Percentiles rank a stretch among this genome's conserved stretches.
These are phyloP conservation scores for Discostella stelligeroides DNA, from an alignment of 108 stramenopile species.

Conservation along the genomic window DNA sequence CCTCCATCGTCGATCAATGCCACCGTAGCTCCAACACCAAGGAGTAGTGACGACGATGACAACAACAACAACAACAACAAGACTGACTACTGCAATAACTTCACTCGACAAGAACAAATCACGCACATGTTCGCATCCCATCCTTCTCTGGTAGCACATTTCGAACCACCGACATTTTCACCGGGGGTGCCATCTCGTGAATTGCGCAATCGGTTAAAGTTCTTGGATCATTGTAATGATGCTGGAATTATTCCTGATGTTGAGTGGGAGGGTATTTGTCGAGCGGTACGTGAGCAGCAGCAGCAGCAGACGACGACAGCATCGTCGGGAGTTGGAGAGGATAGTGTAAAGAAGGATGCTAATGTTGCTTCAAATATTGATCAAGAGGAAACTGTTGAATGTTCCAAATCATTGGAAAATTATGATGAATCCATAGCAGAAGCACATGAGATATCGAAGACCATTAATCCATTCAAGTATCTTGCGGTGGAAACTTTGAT, in stretches of 20 bases:
- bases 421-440: neutral
- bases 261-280: constrained; percentile 60
- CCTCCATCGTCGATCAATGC: constrained; percentile 3
- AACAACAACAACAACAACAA: neutral
- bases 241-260: constrained; percentile 72
- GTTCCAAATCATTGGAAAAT: constrained; percentile 19
- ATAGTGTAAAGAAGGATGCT: constrained; percentile 20
- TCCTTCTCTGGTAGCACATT: constrained; percentile 53
- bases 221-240: constrained; percentile 55
- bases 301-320: neutral
- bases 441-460: neutral
- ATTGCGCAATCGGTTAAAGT: constrained; percentile 62
- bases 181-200: constrained; percentile 72
- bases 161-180: constrained; percentile 73
- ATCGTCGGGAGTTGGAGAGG: neutral
- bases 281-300: constrained; percentile 27
- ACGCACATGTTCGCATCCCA: constrained; percentile 63
- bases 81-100: too few relatives aligned
- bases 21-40: constrained; percentile 48
- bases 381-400: constrained; percentile 44
- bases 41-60: neutral
- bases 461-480: constrained; percentile 44
- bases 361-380: constrained; percentile 5
- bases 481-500: constrained; percentile 23
- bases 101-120: constrained; percentile 54